Evolutionary conservation across 345 rosid species (phyloP).

Genomic region (Dimocarpus longan): DNA sequence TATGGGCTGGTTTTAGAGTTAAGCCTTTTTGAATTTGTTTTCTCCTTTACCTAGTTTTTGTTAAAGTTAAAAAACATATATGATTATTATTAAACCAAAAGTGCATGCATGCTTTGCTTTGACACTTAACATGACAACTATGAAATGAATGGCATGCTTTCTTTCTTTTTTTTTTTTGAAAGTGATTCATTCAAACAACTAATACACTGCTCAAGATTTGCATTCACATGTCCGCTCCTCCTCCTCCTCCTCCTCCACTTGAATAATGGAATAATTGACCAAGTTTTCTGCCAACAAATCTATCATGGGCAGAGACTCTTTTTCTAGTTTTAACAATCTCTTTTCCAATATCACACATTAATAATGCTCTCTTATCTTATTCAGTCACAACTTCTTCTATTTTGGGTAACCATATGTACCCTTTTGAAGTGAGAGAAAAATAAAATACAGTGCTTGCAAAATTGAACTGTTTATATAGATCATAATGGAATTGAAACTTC

Average conservation of each 20-base stretch:
- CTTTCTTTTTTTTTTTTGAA: no score
- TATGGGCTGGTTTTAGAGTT: conserved; percentile 10
- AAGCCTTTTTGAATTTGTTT: conserved; percentile 11
- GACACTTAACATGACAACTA: neutral
- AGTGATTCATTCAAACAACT: no score
- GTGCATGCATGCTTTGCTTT: conserved; percentile 3
- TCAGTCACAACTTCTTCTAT: neutral
- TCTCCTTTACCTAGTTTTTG: conserved; percentile 6
- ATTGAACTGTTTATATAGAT: no score
- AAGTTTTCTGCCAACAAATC: neutral
- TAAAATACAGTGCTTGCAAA: no score
- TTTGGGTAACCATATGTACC: neutral
- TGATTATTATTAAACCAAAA: conserved; percentile 27
- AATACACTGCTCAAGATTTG: neutral
- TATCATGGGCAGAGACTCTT: neutral
- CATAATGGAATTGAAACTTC: no score
- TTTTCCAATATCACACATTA: neutral
- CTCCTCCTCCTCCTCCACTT: neutral
- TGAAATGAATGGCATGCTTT: neutral
- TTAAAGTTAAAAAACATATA: conserved; percentile 21
- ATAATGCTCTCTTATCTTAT: neutral
- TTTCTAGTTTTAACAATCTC: neutral
- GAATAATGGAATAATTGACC: neutral
- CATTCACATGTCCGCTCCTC: neutral
- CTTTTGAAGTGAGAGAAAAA: neutral